Evolutionary conservation across 1,284 basidiomycete species (phyloP).

Genomic region (Polyporus tsugae): DNA sequence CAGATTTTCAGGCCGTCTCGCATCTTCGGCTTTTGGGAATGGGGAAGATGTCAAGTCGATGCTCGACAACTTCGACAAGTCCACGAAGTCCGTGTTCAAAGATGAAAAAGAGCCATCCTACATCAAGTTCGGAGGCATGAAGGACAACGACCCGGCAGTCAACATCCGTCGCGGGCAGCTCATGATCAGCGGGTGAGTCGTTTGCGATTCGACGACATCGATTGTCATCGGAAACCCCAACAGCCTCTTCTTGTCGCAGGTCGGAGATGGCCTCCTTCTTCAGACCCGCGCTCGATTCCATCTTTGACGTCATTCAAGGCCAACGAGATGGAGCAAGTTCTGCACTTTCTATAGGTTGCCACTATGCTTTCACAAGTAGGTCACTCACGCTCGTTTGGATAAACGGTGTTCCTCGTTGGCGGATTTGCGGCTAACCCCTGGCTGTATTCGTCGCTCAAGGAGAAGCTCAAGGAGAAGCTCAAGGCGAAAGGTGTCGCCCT

Average conservation of each 20-base stretch:
- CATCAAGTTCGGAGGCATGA: constrained; percentile 51
- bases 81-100: constrained; percentile 51
- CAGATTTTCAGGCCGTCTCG: constrained; percentile 42
- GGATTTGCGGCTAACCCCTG: constrained; percentile 51
- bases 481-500: constrained; percentile 43
- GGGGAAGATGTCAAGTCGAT: constrained; percentile 47
- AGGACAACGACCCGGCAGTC: constrained; percentile 44
- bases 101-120: constrained; percentile 45
- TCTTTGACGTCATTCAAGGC: constrained; percentile 44
- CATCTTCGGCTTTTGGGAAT: constrained; percentile 45
- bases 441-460: constrained; percentile 42
- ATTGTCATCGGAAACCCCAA: background rate
- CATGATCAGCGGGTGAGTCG: constrained; percentile 46
- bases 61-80: constrained; percentile 48
- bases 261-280: constrained; percentile 49
- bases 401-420: constrained; percentile 50
- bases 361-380: background rate
- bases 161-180: constrained; percentile 53
- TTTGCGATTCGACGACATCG: background rate
- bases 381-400: background rate
- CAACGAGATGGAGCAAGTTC: constrained; percentile 37
- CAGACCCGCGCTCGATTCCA: constrained; percentile 46
- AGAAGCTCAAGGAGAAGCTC: no score
- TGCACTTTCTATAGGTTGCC: constrained; percentile 14
- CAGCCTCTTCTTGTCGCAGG: constrained; percentile 31